phyloP scores from a whole-genome alignment of 2,329 filamentous ascomycete species.

The Pezicula radicicola region DNA sequence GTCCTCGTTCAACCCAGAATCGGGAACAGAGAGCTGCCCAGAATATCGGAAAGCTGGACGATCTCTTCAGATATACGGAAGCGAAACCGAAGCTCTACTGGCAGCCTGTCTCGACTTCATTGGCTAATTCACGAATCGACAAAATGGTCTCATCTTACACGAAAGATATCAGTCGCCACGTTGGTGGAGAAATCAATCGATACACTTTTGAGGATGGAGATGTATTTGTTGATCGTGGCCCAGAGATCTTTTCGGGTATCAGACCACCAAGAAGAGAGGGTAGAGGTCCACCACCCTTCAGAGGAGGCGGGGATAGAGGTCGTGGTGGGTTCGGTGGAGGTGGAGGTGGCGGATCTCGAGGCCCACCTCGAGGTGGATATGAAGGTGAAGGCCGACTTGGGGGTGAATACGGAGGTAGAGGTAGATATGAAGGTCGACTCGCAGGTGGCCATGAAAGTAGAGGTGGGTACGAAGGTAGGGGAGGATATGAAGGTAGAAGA shows the following conservation, averaged over 20 bases:
- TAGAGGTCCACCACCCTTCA: slow-evolving; percentile 12
- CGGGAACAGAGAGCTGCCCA: slow-evolving; percentile 28
- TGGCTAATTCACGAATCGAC: slow-evolving; percentile 64
- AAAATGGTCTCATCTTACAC: slow-evolving; percentile 44
- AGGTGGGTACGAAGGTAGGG: not conserved
- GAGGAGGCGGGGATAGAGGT: slow-evolving; percentile 23
- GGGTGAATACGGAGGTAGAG: not conserved
- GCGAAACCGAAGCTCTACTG: slow-evolving; percentile 65
- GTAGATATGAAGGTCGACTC: not conserved
- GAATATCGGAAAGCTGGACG: slow-evolving; percentile 38
- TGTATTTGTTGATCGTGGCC: slow-evolving; percentile 67
- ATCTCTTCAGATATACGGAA: slow-evolving; percentile 56
- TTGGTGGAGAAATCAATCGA: slow-evolving; percentile 47
- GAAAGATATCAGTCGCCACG: slow-evolving; percentile 32
- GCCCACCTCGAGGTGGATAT: slow-evolving; percentile 2
- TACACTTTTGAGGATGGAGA: slow-evolving; percentile 71
- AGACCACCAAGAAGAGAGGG: slow-evolving; percentile 48
- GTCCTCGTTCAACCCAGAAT: slow-evolving; percentile 25
- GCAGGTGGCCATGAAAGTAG: not conserved
- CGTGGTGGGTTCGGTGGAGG: slow-evolving; percentile 23
- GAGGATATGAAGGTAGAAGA: slow-evolving; percentile 1
- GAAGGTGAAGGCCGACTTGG: slow-evolving; percentile 1
- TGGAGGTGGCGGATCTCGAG: slow-evolving; percentile 1
- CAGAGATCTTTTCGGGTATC: slow-evolving; percentile 66
- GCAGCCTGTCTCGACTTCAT: slow-evolving; percentile 58